phyloP scores from a whole-genome alignment of 176 grass and related monocot species.

The Carex parvula region DNA sequence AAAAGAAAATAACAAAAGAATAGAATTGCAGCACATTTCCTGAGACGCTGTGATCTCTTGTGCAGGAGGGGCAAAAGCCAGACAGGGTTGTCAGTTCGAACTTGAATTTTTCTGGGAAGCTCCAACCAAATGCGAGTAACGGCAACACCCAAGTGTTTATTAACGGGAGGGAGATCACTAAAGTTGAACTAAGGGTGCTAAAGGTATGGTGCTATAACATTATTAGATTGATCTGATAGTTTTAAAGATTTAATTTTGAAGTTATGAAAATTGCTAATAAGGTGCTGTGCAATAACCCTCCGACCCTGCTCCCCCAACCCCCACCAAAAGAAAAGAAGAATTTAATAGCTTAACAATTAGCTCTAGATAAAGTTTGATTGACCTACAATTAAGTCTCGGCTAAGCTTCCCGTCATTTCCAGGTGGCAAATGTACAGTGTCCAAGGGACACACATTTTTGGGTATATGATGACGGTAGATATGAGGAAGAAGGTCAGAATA shows the following conservation, averaged over 20 bases:
- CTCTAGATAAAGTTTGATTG: neutral
- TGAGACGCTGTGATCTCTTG: conserved; percentile 8
- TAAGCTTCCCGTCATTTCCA: conserved; percentile 8
- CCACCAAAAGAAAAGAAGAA: neutral
- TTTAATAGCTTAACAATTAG: neutral
- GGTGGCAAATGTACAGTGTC: conserved; percentile 87
- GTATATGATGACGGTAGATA: conserved; percentile 90
- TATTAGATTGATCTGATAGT: conserved; percentile 18
- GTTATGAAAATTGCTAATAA: neutral
- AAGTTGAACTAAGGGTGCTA: conserved; percentile 60
- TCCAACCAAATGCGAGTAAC: conserved; percentile 69
- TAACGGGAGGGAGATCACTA: conserved; percentile 93
- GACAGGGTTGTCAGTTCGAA: conserved; percentile 63
- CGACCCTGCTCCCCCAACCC: neutral
- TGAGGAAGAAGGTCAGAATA: conserved; percentile 99
- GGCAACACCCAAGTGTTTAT: conserved; percentile 84
- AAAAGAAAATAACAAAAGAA: neutral
- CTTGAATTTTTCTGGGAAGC: conserved; percentile 81
- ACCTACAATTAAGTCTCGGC: neutral
- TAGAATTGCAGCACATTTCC: neutral
- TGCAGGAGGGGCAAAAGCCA: conserved; percentile 77
- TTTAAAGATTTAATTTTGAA: conserved; percentile 15
- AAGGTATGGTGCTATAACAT: conserved; percentile 46
- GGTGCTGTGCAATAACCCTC: neutral
- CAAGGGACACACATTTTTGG: conserved; percentile 96